Percentiles rank a stretch among this genome's conserved stretches.
phyloP scores from a whole-genome alignment of 2,329 filamentous ascomycete genomes.

The Cladophialophora chaetospira region DNA sequence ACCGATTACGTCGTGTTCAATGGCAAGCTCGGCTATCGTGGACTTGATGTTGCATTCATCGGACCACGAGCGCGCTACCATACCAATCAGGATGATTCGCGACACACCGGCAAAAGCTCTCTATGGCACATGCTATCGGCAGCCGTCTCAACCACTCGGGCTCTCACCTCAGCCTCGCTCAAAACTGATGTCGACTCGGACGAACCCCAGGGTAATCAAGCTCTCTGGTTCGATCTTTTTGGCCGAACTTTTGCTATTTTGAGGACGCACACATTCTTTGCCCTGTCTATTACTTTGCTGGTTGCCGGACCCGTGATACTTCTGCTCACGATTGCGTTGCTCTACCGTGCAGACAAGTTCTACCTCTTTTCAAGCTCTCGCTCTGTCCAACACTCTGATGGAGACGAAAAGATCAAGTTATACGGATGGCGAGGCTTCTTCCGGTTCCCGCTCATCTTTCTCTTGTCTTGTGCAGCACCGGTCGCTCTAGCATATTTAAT shows the following conservation, averaged over 20 bases:
- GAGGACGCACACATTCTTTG: slow-evolving; percentile 79
- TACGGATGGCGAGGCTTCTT: slow-evolving; percentile 81
- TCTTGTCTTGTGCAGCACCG: slow-evolving; percentile 67
- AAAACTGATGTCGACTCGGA: slow-evolving; percentile 22
- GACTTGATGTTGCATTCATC: slow-evolving; percentile 90
- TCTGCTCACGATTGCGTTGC: slow-evolving; percentile 66
- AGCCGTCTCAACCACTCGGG: slow-evolving; percentile 71
- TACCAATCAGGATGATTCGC: slow-evolving; percentile 81
- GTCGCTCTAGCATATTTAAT: slow-evolving; percentile 74
- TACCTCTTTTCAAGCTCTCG: slow-evolving; percentile 77
- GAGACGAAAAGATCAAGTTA: slow-evolving; percentile 63
- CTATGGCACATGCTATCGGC: slow-evolving; percentile 96
- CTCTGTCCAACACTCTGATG: slow-evolving; percentile 61
- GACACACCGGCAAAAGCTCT: slow-evolving; percentile 66
- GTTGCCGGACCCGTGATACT: slow-evolving; percentile 76
- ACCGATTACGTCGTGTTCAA: slow-evolving; percentile 90
- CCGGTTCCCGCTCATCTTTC: slow-evolving; percentile 76
- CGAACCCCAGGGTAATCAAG: slow-evolving; percentile 45
- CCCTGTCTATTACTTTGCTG: slow-evolving; percentile 79
- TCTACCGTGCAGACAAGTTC: slow-evolving; percentile 75
- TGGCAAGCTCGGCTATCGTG: slow-evolving; percentile 75
- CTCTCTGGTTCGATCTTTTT: slow-evolving; percentile 94
- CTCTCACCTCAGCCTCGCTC: slow-evolving; percentile 66
- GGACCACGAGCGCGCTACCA: slow-evolving; percentile 85
- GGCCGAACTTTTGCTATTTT: slow-evolving; percentile 78